Evolutionary conservation across 176 grass and related monocot species (phyloP), one percentile per base, ranked within the genome.

Genomic region (Zizania latifolia): DNA sequence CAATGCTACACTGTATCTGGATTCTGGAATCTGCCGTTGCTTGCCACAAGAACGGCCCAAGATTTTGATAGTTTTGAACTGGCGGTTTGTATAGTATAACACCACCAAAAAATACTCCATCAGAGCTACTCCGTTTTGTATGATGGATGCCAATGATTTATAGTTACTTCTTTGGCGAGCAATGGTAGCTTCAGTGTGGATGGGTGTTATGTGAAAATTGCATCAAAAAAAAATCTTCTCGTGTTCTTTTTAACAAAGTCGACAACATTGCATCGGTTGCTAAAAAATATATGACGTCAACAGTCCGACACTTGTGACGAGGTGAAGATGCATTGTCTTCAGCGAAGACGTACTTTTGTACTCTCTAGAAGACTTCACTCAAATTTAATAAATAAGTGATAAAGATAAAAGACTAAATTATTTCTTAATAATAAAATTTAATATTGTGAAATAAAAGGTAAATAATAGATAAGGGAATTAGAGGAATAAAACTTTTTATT

Each of bases 1-100:
- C 10, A 43, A 69, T 2, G 0, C 28, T 15, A 27, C 33, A 68
- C 11, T 10, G 13, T 63, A n/a, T n/a, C n/a, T n/a, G n/a, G n/a
- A n/a, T 32, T 57, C 46, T 43, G 60, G 34, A 41, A 44, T 27
- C 37, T 33, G n/a, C 8, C 19, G 65, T 66, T 27, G 29, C 60
- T 26, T 34, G 66, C 22, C 41, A 38, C 46, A 36, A 22, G 28
- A 84, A 56, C 10, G 40, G 14, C n/a, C n/a, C n/a, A n/a, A 21
- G 32, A 15, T 28, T 69, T 88, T 72, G 24, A 50, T 16, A 80
- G 61, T 32, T 46, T 23, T 43, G 22, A 70, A 31, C 65, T 54
- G 26, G 10, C 4, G 37, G 10, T 69, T 62, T 77, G n/a, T n/a
- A n/a, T n/a, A n/a, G 58, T 82, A 6, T 64, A 58, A 58, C n/a